Base-by-base conservation (phyloP, 2,329 filamentous ascomycete species). In the Trichoderma sp. region DNA sequence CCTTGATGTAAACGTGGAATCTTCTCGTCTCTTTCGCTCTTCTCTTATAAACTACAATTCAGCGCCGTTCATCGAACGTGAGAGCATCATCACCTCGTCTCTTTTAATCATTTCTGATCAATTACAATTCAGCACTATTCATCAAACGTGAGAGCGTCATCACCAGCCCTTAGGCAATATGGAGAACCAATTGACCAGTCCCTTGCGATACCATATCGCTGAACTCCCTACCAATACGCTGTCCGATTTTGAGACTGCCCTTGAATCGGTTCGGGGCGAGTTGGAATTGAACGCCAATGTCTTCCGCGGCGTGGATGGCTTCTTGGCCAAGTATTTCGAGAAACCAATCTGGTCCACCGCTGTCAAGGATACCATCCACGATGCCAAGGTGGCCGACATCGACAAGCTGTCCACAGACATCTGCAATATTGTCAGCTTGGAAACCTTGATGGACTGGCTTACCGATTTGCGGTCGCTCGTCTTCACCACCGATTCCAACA, bases 301-400 rank as follows among this genome's bases (percentile, higher is more conserved):
- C 4, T 21, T 51, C n/a, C 43, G n/a, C n/a, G 9, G 18, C 9
- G 43, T 51, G 9, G 43, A 51, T 51, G 43, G n/a, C 7, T 21
- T 51, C n/a, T 51, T 51, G 18, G 43, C n/a, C n/a, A 51, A 51
- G 9, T 21, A 51, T 21, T 51, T 51, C 9, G 0, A 21, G n/a
- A 21, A 51, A 0, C 36, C 3, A 5, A 34, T 0, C 14, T 39
- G 36, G 43, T 3, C n/a, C 1, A 0, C 1, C n/a, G 2, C 43
- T 1, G 43, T 21, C 9, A 0, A 21, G 7, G 3, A 51, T 21
- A 21, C 8, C 9, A 51, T 51, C 18, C 4, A 2, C 1, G 43
- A 12, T 0, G n/a, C 43, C 43, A 51, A 51, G n/a, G 3, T 2
- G 43, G n/a, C n/a, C 43, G 18, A 51, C 5, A 6, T 4, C n/a